These are phyloP conservation scores for Scedosporium dehoogii DNA, from an alignment of 2,329 filamentous ascomycete genomes.

Conservation along the genomic window DNA sequence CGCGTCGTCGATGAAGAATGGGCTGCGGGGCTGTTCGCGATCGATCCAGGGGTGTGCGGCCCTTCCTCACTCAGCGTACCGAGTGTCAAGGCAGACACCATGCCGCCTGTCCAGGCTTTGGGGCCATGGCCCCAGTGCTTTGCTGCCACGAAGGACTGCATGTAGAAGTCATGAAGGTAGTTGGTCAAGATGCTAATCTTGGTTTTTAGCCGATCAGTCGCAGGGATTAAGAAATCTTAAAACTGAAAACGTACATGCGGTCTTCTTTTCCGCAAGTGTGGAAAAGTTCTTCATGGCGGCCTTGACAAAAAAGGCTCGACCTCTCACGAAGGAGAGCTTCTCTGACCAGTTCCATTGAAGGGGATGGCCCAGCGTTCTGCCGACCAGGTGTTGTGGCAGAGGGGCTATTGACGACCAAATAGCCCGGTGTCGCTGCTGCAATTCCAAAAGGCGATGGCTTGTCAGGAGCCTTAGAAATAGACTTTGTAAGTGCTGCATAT, in stretches of 20 bases:
- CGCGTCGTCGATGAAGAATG: neutral
- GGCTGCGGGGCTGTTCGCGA: neutral
- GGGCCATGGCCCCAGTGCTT: constrained; percentile 17
- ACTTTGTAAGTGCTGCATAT: neutral
- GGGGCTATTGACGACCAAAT: constrained; percentile 3
- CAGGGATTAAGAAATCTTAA: constrained; percentile 3
- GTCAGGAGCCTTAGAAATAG: neutral
- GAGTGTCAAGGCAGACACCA: constrained; percentile 1
- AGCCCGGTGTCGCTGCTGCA: neutral
- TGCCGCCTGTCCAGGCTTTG: constrained; percentile 8
- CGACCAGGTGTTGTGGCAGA: neutral
- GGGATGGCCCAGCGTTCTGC: neutral
- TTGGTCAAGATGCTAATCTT: neutral
- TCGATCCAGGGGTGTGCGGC: constrained; percentile 3
- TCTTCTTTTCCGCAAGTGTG: constrained; percentile 6
- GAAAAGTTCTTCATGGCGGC: constrained; percentile 9
- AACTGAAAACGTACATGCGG: constrained; percentile 7
- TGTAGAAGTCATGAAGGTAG: constrained; percentile 15
- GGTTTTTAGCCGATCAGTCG: neutral
- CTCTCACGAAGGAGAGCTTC: constrained; percentile 7
- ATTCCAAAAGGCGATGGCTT: neutral
- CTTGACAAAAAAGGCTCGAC: constrained; percentile 11
- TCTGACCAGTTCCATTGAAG: constrained; percentile 9
- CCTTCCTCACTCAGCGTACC: constrained; percentile 10
- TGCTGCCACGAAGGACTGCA: constrained; percentile 15